phyloP scores from a whole-genome alignment of 1,139 yeast species.

The Sugiyamaella xylanicola region DNA sequence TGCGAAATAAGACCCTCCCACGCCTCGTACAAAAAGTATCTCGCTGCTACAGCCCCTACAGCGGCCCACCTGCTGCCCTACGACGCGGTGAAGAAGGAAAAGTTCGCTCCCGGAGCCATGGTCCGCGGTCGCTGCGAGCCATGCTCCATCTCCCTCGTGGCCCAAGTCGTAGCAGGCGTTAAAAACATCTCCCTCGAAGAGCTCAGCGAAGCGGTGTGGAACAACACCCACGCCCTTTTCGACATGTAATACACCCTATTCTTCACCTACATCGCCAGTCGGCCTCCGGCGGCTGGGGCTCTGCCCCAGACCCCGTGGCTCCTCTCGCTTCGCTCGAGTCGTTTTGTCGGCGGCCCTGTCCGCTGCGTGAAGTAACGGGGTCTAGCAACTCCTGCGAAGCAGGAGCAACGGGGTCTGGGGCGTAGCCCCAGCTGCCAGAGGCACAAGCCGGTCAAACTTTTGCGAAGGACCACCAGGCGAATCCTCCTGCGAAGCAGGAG shows the following conservation, averaged over 20 bases:
- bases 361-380: too few relatives aligned
- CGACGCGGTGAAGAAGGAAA: slow-evolving; percentile 66
- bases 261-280: too few relatives aligned
- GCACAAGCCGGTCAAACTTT: too few relatives aligned
- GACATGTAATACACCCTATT: slow-evolving; percentile 1
- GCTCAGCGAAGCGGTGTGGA: slow-evolving; percentile 64
- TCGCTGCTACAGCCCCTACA: slow-evolving; percentile 38
- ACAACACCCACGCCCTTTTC: slow-evolving; percentile 63
- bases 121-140: slow-evolving; percentile 92
- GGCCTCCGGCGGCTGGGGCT: slow-evolving; percentile 38
- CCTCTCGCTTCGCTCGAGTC: too few relatives aligned
- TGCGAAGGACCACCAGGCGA: too few relatives aligned
- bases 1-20: slow-evolving; percentile 88
- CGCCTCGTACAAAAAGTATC: slow-evolving; percentile 62
- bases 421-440: not conserved
- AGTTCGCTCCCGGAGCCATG: slow-evolving; percentile 51
- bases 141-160: slow-evolving; percentile 77
- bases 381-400: too few relatives aligned
- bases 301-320: too few relatives aligned
- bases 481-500: too few relatives aligned
- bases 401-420: not conserved
- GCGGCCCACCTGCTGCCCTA: slow-evolving; percentile 51
- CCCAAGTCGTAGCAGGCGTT: slow-evolving; percentile 69
- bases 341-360: too few relatives aligned
- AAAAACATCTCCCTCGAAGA: slow-evolving; percentile 52